Evolutionary conservation across 78 protist species (phyloP).

Genomic region (Ministeria vibrans): DNA sequence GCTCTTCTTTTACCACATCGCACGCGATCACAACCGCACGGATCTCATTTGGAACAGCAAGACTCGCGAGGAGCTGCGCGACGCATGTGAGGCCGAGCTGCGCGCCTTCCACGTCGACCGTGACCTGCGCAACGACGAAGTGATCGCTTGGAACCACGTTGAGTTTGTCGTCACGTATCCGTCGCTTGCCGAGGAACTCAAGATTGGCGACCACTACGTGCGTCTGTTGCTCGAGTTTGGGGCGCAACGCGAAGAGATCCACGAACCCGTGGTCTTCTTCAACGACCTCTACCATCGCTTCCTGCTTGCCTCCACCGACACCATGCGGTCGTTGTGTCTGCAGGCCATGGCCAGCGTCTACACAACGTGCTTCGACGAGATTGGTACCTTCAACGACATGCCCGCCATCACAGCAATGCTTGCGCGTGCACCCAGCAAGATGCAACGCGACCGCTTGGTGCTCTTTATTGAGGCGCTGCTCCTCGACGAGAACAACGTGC

Average conservation of each 20-base stretch:
- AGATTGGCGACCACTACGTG: constrained; percentile 65
- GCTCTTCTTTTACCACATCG: constrained; percentile 38
- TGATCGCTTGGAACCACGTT: constrained; percentile 66
- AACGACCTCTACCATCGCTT: constrained; percentile 76
- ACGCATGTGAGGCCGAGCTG: constrained; percentile 56
- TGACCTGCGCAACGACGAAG: neutral
- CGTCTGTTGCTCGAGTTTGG: constrained; percentile 56
- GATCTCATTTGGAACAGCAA: constrained; percentile 79
- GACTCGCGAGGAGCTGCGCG: constrained; percentile 81
- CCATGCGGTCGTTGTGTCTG: constrained; percentile 42
- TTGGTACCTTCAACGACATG: constrained; percentile 32
- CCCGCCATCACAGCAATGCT: constrained; percentile 42
- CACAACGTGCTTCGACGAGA: constrained; percentile 18
- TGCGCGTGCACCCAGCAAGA: constrained; percentile 1
- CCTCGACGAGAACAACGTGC: constrained; percentile 34
- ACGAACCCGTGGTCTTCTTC: constrained; percentile 50
- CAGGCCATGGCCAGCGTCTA: constrained; percentile 73
- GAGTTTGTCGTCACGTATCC: constrained; percentile 72
- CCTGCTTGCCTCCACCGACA: constrained; percentile 31
- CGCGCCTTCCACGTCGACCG: constrained; percentile 33
- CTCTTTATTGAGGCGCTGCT: constrained; percentile 48
- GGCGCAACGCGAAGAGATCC: neutral
- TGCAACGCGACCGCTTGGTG: constrained; percentile 67
- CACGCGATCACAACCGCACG: constrained; percentile 64
- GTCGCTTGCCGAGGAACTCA: constrained; percentile 47